Base-by-base conservation (phyloP, 129 eudicot genomes). In the Lonicera japonica region DNA sequence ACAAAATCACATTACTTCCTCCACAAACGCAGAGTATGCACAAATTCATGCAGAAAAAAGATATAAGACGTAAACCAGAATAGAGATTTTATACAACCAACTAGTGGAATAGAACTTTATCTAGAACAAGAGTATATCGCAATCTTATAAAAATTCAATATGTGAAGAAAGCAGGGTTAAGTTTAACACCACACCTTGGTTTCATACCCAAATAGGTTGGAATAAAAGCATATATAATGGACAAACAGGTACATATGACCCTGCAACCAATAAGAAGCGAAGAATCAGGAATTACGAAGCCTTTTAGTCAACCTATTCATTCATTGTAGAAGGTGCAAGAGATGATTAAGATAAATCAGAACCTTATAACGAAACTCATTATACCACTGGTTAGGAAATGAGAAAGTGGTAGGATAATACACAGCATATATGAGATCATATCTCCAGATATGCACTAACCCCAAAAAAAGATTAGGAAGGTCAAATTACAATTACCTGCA, bases 181-280 rank as follows among this genome's bases (percentile, higher is more conserved):
- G 59, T 70, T 59, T 57, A 69, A 11, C 48, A n/a, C 14, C 65
- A 67, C 21, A 90, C 97, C 97, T 90, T 90, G 25, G 97, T 86
- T 76, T 90, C 97, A 75, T 83, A 90, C 70, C 97, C 97, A 81
- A 90, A 90, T n/a, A 90, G 71, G 74, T 86, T 90, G 24, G 95
- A 83, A 60, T 90, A 90, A 80, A 90, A 86, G 87, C 97, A 90
- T 73, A 90, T 60, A 68, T 75, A 71, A 74, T 73, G 94, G 60
- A 65, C 63, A 77, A 90, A 90, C 68, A 90, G 70, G 75, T 90
- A 90, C 97, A 90, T 86, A 71, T 90, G 97, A 23, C 97, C 95
- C 95, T 90, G 82, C 87, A 81, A 77, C 68, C 59, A 80, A 64
- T 50, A 79, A 78, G 51, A 18, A 61, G 23, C 68, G 24, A 72